phyloP scores from a whole-genome alignment of 495 filamentous ascomycete genomes.

The Penicillium samsonianum region DNA sequence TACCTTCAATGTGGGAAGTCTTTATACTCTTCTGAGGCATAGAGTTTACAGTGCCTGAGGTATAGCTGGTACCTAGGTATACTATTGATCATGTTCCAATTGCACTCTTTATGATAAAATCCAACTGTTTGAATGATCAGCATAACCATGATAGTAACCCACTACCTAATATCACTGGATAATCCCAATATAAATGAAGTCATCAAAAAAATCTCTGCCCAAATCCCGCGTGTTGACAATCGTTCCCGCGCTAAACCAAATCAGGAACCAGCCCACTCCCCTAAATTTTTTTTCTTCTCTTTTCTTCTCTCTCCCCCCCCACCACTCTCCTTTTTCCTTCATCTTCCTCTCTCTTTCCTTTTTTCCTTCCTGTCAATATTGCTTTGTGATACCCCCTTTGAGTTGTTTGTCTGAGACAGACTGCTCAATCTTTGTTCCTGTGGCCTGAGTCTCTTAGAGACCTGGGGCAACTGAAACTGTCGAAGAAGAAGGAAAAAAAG shows the following conservation, averaged over 20 bases:
- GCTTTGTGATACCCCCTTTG: constrained; percentile 42
- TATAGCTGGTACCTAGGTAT: background rate
- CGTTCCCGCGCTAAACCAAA: constrained; percentile 20
- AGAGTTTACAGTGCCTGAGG: background rate
- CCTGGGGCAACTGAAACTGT: constrained; percentile 25
- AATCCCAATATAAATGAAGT: background rate
- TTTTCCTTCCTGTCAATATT: constrained; percentile 29
- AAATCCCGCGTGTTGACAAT: constrained; percentile 11
- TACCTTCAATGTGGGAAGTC: background rate
- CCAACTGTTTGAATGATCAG: background rate
- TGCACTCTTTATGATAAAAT: background rate
- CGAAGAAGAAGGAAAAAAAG: background rate
- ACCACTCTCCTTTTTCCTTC: constrained; percentile 21
- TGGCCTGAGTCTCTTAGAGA: constrained; percentile 20
- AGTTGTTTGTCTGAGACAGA: constrained; percentile 41
- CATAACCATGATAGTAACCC: background rate
- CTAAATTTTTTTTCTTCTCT: constrained; percentile 28
- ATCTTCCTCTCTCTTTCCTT: constrained; percentile 25
- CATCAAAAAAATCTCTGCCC: constrained; percentile 2
- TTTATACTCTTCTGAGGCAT: background rate
- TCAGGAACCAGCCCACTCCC: constrained; percentile 21
- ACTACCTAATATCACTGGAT: background rate
- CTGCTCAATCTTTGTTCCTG: constrained; percentile 34
- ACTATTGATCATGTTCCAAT: background rate
- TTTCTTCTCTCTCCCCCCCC: constrained; percentile 27